phyloP scores from a whole-genome alignment of 768 basidiomycete genomes.

The Antrodiella citrinella region DNA sequence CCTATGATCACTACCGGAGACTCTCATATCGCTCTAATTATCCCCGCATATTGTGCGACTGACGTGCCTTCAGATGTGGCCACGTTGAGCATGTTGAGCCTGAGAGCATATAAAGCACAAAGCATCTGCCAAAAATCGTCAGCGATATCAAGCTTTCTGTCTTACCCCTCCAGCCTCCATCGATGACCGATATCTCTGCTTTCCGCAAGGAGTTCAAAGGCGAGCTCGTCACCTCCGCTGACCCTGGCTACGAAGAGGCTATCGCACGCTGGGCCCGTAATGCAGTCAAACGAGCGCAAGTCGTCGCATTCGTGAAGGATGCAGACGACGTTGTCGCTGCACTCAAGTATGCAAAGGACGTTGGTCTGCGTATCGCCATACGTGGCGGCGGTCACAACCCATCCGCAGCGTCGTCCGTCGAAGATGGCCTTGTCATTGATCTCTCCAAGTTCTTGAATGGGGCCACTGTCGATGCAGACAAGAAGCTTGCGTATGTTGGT shows the following conservation, averaged over 20 bases:
- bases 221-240: constrained; percentile 32
- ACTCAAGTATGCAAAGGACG: constrained; percentile 28
- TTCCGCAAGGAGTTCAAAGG: constrained; percentile 28
- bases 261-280: constrained; percentile 39
- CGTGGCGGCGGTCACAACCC: constrained; percentile 41
- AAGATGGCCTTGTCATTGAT: constrained; percentile 45
- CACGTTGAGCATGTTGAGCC: too few relatives aligned
- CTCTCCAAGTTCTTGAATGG: constrained; percentile 32
- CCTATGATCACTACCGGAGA: too few relatives aligned
- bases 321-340: constrained; percentile 31
- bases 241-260: constrained; percentile 30
- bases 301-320: constrained; percentile 37
- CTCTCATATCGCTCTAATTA: too few relatives aligned
- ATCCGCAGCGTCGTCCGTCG: constrained; percentile 35
- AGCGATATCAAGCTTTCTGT: too few relatives aligned
- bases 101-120: too few relatives aligned
- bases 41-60: too few relatives aligned
- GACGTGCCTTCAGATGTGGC: too few relatives aligned
- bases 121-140: too few relatives aligned
- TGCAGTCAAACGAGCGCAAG: constrained; percentile 30
- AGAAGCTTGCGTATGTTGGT: constrained; percentile 31
- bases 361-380: constrained; percentile 32
- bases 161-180: background rate
- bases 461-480: constrained; percentile 30
- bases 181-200: constrained; percentile 8